These are phyloP conservation scores for Penicillium sp. DNA, from an alignment of 2,329 filamentous ascomycete genomes.

Conservation along the genomic window DNA sequence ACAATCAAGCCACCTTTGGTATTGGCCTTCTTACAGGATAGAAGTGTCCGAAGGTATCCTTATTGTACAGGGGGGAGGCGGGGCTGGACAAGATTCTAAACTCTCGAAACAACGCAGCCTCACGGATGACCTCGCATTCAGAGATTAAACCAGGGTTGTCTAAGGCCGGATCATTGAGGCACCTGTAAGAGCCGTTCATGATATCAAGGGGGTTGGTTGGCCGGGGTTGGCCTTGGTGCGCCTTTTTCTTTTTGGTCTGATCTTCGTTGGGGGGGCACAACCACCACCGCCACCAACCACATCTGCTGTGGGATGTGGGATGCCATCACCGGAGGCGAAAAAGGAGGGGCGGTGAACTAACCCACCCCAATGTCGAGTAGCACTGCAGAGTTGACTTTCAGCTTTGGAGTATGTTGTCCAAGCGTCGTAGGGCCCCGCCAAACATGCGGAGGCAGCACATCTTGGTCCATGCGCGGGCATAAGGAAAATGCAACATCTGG, in stretches of 20 bases:
- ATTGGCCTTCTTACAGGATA: conserved; percentile 1
- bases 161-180: conserved; percentile 1
- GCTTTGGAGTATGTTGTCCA: conserved; percentile 7
- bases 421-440: conserved; percentile 15
- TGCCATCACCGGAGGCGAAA: conserved; percentile 5
- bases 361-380: conserved; percentile 2
- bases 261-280: neutral
- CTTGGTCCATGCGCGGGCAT: conserved; percentile 13
- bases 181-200: neutral
- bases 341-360: conserved; percentile 12
- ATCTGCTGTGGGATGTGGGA: conserved; percentile 1
- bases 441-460: conserved; percentile 10
- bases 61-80: neutral
- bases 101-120: conserved; percentile 7
- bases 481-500: conserved; percentile 14
- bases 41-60: neutral
- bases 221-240: conserved; percentile 1
- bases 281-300: neutral
- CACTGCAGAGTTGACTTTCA: conserved; percentile 17
- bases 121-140: neutral
- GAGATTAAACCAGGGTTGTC: conserved; percentile 3
- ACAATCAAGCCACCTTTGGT: conserved; percentile 7
- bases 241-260: neutral
- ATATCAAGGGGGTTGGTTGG: neutral
- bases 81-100: conserved; percentile 6